A percentile compares a stretch with the other conserved stretches of the same genome.
phyloP scores from a whole-genome alignment of 768 basidiomycete species.

The Suillus brevipes region DNA sequence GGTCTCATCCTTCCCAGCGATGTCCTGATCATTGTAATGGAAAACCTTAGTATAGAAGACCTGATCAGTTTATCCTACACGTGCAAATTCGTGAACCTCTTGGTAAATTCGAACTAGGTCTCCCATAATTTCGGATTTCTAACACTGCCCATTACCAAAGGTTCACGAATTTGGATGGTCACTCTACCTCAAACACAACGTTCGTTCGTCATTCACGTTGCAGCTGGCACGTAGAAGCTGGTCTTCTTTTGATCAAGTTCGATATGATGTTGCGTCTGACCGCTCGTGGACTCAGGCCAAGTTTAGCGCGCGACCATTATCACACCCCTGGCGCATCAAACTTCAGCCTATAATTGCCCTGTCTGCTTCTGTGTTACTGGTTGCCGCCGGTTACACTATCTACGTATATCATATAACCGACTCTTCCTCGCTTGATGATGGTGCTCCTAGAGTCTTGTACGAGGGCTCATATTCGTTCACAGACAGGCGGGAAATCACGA shows the following conservation, averaged over 20 bases:
- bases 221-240: constrained; percentile 43
- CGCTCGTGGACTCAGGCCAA: constrained; percentile 47
- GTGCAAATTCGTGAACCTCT: constrained; percentile 28
- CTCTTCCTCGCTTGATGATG: neutral
- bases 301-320: constrained; percentile 67
- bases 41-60: constrained; percentile 43
- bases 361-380: constrained; percentile 53
- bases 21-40: constrained; percentile 54
- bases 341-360: constrained; percentile 58
- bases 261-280: constrained; percentile 56
- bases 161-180: constrained; percentile 65
- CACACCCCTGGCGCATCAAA: constrained; percentile 56
- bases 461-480: constrained; percentile 48
- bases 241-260: constrained; percentile 44
- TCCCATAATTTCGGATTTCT: neutral
- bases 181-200: constrained; percentile 48
- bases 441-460: constrained; percentile 25
- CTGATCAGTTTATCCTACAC: constrained; percentile 35
- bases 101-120: constrained; percentile 42
- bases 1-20: constrained; percentile 47
- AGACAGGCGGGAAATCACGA: constrained; percentile 53
- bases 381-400: constrained; percentile 60
- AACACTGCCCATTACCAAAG: constrained; percentile 33
- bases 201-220: constrained; percentile 56
- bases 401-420: constrained; percentile 54